Base-by-base conservation (phyloP, 2,329 filamentous ascomycete genomes). In the Ambrosiella beaveri region DNA sequence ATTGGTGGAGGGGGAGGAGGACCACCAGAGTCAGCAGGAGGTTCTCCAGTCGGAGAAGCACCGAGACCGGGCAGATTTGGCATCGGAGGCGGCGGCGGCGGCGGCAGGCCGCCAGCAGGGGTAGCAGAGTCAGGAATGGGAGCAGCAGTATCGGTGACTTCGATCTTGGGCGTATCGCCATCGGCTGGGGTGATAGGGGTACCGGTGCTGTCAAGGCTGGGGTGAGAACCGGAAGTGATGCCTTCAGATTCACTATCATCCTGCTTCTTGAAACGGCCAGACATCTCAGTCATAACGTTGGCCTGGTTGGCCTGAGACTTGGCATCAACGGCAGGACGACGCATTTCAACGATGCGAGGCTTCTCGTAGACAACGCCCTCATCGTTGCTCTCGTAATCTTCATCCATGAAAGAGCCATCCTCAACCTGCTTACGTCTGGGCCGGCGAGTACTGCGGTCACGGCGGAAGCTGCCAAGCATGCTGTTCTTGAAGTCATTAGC, bases 301-400 rank as follows among this genome's bases (percentile, higher is more conserved):
- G 73, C 76, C 71, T 74, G 84, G 66, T 71, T 91, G 68, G 67
- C 81, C 73, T 75, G 81, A 73, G 73, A 84, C 75, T 74, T 88
- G 70, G 70, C 78, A 63, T 80, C 76, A 64, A 81, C 72, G 39
- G 76, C 71, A 9, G 88, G 88, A 62, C 88, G 80, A 67, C 80
- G 84, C 70, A 91, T 80, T 68, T 93, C 79, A 59, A 95, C 80
- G 54, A 95, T 72, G 58, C 84, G 80, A 44, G 90, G 86, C 70
- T 84, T 91, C 71, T 90, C 87, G 62, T 84, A 86, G 27, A 91
- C 70, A 45, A 83, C 74, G 41, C 84, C 82, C 6, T 72, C 71
- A 15, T 66, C 68, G 54, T 79, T 69, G 19, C 65, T 68, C 39
- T 78, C 79, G 12, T 72, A 73, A 13, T 72, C 71, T 27, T 73